Evolutionary conservation across 2,329 filamentous ascomycete species (phyloP).

Genomic region (Aspergillus cejpii): DNA sequence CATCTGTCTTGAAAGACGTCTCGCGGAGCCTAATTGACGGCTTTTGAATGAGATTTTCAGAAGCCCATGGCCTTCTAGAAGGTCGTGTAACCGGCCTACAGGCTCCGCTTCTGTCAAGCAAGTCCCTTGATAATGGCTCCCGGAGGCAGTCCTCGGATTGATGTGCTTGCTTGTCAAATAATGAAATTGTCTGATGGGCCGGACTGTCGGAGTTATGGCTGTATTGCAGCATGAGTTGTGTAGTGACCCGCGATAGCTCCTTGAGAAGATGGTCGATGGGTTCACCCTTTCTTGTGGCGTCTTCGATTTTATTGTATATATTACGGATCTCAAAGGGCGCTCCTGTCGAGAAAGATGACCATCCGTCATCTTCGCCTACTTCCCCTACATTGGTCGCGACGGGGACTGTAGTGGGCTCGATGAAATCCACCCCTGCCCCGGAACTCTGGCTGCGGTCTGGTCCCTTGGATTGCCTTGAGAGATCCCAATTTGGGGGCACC

Average conservation of each 20-base stretch:
- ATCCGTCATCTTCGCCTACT: conserved; percentile 1
- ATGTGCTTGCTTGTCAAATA: background rate
- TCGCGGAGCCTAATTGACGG: conserved; percentile 1
- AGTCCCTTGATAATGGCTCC: background rate
- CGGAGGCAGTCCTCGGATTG: background rate
- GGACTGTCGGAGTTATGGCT: background rate
- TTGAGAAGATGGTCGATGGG: conserved; percentile 24
- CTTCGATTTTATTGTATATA: conserved; percentile 28
- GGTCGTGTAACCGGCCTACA: background rate
- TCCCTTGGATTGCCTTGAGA: background rate
- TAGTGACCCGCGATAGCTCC: conserved; percentile 22
- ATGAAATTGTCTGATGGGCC: background rate
- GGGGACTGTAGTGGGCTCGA: background rate
- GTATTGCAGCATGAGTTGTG: conserved; percentile 7
- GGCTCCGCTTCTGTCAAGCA: background rate
- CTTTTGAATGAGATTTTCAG: conserved; percentile 8
- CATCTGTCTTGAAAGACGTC: conserved; percentile 3
- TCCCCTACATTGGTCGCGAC: background rate
- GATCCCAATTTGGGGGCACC: background rate
- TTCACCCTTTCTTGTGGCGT: conserved; percentile 24
- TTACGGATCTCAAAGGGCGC: conserved; percentile 19
- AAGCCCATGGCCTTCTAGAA: conserved; percentile 15
- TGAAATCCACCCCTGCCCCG: background rate
- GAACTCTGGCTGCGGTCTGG: background rate
- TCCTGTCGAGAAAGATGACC: conserved; percentile 6